Evolutionary conservation across 225 moss, liverwort and hornwort genomes (phyloP).

Genomic region (Asterella californica): DNA sequence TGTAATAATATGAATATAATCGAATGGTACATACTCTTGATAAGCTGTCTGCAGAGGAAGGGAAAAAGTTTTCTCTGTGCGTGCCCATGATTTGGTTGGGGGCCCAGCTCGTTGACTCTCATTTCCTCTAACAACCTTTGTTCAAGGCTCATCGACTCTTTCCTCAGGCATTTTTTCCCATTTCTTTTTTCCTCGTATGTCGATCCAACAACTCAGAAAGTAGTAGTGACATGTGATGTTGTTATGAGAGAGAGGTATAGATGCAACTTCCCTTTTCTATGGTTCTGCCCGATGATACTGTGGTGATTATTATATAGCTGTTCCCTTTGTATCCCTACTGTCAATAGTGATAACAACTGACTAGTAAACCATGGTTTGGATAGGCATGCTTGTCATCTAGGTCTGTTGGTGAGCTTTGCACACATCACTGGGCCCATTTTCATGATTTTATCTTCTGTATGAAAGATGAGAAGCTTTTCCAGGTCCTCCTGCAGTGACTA

Average conservation of each 20-base stretch:
- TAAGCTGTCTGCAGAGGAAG: not conserved
- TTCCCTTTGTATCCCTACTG: not conserved
- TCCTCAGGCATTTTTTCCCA: not conserved
- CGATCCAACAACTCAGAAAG: not conserved
- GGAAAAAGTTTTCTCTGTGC: not conserved
- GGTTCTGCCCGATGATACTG: not conserved
- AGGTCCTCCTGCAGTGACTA: not conserved
- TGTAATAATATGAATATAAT: too few species aligned
- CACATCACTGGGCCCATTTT: constrained; percentile 1
- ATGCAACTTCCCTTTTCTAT: not conserved
- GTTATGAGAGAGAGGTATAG: not conserved
- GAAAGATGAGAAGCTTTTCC: not conserved
- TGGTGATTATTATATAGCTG: not conserved
- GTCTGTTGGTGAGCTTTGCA: constrained; percentile 1
- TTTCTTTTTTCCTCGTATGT: not conserved
- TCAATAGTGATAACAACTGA: not conserved
- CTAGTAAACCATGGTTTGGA: not conserved
- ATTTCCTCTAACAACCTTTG: not conserved
- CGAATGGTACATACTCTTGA: not conserved
- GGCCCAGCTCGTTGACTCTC: constrained; percentile 2
- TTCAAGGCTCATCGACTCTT: not conserved
- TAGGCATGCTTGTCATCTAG: constrained; percentile 1
- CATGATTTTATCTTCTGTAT: constrained; percentile 3
- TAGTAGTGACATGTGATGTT: not conserved
- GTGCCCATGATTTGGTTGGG: constrained; percentile 2